Evolutionary conservation across 176 grass and related monocot genomes (phyloP), one percentile per base, ranked within the genome.

Genomic region (Oryza glaberrima): DNA sequence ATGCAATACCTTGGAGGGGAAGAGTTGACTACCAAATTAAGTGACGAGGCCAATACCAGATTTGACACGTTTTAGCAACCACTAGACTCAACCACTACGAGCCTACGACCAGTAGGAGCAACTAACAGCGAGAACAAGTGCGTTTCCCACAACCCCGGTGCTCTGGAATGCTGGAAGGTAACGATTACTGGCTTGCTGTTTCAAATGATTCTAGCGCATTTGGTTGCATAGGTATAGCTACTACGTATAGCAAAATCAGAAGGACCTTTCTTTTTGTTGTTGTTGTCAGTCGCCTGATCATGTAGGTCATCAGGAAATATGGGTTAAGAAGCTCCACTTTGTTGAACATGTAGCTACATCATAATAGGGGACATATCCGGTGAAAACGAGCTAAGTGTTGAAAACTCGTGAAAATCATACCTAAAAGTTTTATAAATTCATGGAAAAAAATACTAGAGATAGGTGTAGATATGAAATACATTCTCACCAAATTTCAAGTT

Each of bases 101-200:
- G 19, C 30, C 46, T 79, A 67, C 61, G 9, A 79, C 17, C 77
- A 79, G 77, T 61, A 67, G 65, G 65, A 80, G 47, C 64, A 69
- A 51, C 65, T 49, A 51, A 28, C 43, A 44, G 43, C 43, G 43
- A 44, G 43, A 44, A 41, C 56, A 61, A 63, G 58, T 63, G 58
- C 58, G n/a, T 6, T 23, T 63, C 20, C 58, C 58, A 63, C 58
- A 63, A 23, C 20, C 20, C 58, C 8, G n/a, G 58, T 63, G 58
- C 58, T 63, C 58, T 11, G 20, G 20, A 63, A 63, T 63, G 58
- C 20, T 63, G 8, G 19, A 63, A 63, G 58, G 11, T 23, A 23
- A 63, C 58, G 58, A 1, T 63, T 2, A 23, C 2, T 22, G 58
- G 9, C 20, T 63, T 10, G 11, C 58, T n/a, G 56, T 19, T 14